Base-by-base conservation (phyloP, 768 basidiomycete species). In the Tylopilus sp. region DNA sequence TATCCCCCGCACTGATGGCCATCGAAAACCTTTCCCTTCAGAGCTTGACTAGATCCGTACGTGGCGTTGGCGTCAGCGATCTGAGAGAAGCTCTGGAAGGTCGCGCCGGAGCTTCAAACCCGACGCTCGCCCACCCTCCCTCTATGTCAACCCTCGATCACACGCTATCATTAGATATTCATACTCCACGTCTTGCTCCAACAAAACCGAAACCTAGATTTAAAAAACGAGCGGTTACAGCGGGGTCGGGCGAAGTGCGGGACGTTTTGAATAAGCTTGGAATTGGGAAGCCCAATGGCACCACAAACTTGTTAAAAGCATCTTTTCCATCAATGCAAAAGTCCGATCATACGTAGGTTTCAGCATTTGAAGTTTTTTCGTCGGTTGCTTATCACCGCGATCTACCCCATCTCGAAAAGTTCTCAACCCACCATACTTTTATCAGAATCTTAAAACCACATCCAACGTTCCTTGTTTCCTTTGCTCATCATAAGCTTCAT, bases 21-120 rank as follows among this genome's bases (percentile, higher is more conserved):
- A 89, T 90, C 48, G 89, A 94, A 62, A 96, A 96, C 67, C 76
- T 91, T 30, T 96, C 94, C 7, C 76, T 92, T 51, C 89, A 90
- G 65, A 92, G 90, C 63, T 72, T 96, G 52, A 81, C 87, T 19
- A 81, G 89, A 51, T 88, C 89, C 4, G 82, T 82, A 3, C 80
- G 87, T 53, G 86, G 87, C 1, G 84, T 96, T 16, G 94, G 93
- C 22, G 92, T 96, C 22, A 85, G 83, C 2, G 92, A 95, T 65
- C 77, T 97, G 29, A 79, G 92, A 48, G 92, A 94, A 60, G 94
- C 94, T 5, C 73, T 97, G 5, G 90, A 92, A 72, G 91, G 91
- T 21, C 83, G 90, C 36, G 84, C 81, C 60, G 89, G 87, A 63
- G 82, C 88, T 79, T 91, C 90, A 16, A 92, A 89, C 65, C 80